These are phyloP conservation scores for Fusarium nodosum DNA, from an alignment of 2,329 filamentous ascomycete genomes.

Conservation along the genomic window DNA sequence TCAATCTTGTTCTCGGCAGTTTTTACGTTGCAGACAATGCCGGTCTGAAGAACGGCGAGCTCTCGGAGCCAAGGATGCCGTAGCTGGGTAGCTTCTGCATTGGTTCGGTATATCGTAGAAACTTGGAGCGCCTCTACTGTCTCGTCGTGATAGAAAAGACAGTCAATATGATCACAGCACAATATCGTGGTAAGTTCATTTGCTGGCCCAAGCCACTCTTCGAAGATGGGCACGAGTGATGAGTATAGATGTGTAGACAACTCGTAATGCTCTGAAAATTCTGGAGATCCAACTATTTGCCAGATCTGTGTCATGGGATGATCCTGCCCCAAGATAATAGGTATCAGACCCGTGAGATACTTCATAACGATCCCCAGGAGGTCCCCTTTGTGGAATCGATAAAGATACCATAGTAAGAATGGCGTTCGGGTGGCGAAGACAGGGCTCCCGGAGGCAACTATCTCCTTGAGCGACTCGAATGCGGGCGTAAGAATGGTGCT, in stretches of 20 bases:
- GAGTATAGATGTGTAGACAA: constrained; percentile 52
- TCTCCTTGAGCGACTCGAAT: constrained; percentile 54
- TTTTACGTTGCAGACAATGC: constrained; percentile 50
- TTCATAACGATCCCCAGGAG: constrained; percentile 52
- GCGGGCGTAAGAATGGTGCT: constrained; percentile 52
- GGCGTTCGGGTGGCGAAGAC: constrained; percentile 53
- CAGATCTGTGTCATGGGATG: constrained; percentile 53
- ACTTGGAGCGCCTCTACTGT: constrained; percentile 49
- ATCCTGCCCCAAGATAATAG: constrained; percentile 50
- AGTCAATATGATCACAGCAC: constrained; percentile 55
- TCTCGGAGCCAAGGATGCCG: constrained; percentile 53
- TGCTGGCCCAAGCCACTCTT: constrained; percentile 51
- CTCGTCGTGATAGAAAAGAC: constrained; percentile 48
- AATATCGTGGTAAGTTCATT: constrained; percentile 53
- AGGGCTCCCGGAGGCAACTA: constrained; percentile 53
- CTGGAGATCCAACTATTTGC: constrained; percentile 49
- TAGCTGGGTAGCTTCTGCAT: constrained; percentile 50
- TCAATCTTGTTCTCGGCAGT: constrained; percentile 50
- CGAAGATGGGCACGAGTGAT: constrained; percentile 51
- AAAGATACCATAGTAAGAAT: constrained; percentile 55
- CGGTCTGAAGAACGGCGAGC: constrained; percentile 52
- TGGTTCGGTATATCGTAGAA: constrained; percentile 49
- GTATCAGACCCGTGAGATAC: constrained; percentile 51
- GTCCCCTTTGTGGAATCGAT: constrained; percentile 53
- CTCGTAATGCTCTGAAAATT: constrained; percentile 54